Base-by-base conservation (phyloP, 2,329 filamentous ascomycete genomes). In the Ophiobolus disseminans region DNA sequence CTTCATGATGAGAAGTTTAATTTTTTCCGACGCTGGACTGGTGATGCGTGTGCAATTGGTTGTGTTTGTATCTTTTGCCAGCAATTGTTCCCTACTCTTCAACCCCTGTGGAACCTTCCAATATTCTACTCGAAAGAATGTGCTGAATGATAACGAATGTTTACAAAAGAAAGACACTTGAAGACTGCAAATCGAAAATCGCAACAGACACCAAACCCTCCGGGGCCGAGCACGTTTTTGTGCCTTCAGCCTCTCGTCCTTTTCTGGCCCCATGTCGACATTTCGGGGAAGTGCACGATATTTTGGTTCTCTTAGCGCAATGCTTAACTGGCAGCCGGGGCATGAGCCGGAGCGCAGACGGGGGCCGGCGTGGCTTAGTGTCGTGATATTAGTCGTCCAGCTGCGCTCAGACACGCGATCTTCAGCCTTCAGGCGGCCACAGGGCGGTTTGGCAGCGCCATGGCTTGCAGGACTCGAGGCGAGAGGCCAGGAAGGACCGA, bases 191-290 rank as follows among this genome's bases (percentile, higher is more conserved):
- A 32, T 6, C 25, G 25, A 14, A 40, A 45, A 26, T 14, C 21
- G 22, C 32, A 38, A 45, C 20, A 45, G n/a, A 8, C 13, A 25
- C 17, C 19, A 39, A 11, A 43, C 14, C 31, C 19, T 11, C 21
- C 43, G 43, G 43, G 43, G 43, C 36, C 34, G 39, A 25, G 43
- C 43, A 45, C 43, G 36, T 45, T 45, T n/a, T 44, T 49, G 36
- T 43, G 36, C 20, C n/a, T 30, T 25, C 32, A 43, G 31, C 32
- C 25, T 42, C 32, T 6, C 25, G 3, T 23, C 26, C 40, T 19
- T 34, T 31, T 39, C 36, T 30, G 28, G 17, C 19, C 35, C 42
- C 35, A 40, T 39, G 35, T 32, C 19, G 35, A 39, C 26, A 30
- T 25, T 39, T 39, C 40, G n/a, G 43, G 25, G 20, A 35, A 22